Conservation (phyloP, 345 rosid genomes). For the Eutrema yunnanense region DNA sequence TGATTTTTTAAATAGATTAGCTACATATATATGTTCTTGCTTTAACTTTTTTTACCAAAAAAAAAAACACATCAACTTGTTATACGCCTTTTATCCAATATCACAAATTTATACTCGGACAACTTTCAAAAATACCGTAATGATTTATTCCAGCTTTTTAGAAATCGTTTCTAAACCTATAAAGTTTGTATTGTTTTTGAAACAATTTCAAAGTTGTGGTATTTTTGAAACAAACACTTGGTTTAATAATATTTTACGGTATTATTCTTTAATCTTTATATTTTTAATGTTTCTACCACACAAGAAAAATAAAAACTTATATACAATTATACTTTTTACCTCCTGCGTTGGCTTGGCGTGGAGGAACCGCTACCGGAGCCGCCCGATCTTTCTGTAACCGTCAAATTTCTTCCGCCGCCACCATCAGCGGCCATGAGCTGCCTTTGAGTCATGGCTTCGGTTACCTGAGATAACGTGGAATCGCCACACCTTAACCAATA, state of each 20-base stretch:
- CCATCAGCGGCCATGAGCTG: conserved; percentile 9
- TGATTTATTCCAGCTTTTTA: background rate
- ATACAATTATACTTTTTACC: conserved; percentile 24
- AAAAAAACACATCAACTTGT: background rate
- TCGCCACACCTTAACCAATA: conserved; percentile 31
- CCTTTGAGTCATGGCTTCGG: conserved; percentile 1
- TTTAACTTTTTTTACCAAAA: background rate
- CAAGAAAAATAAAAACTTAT: background rate
- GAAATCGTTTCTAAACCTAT: background rate
- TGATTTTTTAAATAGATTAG: background rate
- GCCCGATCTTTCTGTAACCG: background rate
- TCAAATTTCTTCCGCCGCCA: conserved; percentile 5
- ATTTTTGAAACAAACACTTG: background rate
- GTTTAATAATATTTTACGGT: background rate
- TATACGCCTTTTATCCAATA: background rate
- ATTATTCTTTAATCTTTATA: background rate
- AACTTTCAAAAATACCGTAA: background rate
- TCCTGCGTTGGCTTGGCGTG: conserved; percentile 37
- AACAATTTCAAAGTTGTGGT: background rate
- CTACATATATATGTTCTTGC: background rate
- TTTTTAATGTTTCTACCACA: too few species aligned
- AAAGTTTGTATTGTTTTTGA: background rate
- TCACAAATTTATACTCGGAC: background rate
- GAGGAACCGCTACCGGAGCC: conserved; percentile 25
- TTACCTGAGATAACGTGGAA: conserved; percentile 11